Conservation (phyloP, 768 basidiomycete genomes). For the Dioszegia aurantiaca region DNA sequence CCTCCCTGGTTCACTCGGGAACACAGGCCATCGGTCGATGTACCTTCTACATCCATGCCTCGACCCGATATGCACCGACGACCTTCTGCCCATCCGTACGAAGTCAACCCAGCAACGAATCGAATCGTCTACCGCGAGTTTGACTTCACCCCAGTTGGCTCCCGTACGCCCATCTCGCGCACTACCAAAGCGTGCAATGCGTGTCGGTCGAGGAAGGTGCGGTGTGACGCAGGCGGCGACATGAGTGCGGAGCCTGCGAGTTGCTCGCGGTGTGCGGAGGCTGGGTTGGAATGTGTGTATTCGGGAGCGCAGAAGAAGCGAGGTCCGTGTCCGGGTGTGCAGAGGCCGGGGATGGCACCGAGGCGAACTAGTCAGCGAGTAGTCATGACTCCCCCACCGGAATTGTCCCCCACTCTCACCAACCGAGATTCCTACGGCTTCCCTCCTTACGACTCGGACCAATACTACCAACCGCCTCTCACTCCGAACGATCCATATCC, state of each 20-base stretch:
- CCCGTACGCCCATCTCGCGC: slow-evolving; percentile 45
- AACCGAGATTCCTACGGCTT: slow-evolving; percentile 5
- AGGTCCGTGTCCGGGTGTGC: slow-evolving; percentile 49
- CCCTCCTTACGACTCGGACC: background rate
- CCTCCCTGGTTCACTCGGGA: background rate
- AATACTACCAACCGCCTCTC: background rate
- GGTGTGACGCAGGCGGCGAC: slow-evolving; percentile 49
- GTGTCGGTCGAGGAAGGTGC: slow-evolving; percentile 45
- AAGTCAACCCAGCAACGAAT: slow-evolving; percentile 15
- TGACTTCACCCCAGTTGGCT: slow-evolving; percentile 19
- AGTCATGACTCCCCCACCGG: background rate
- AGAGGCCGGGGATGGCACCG: background rate
- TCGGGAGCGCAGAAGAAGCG: slow-evolving; percentile 48
- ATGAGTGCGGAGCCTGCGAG: slow-evolving; percentile 30
- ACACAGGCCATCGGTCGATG: slow-evolving; percentile 6
- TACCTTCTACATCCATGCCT: background rate
- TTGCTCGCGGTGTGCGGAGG: slow-evolving; percentile 45
- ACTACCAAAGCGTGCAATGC: slow-evolving; percentile 52
- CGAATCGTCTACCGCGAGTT: slow-evolving; percentile 14
- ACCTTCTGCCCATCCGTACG: slow-evolving; percentile 39
- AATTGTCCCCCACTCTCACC: slow-evolving; percentile 9
- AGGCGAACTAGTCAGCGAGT: background rate
- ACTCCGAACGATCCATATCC: background rate
- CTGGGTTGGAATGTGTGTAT: slow-evolving; percentile 45
- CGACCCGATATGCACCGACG: slow-evolving; percentile 33